Evolutionary conservation across 208 protist species (phyloP).

Genomic region (Acanthamoeba triangularis): DNA sequence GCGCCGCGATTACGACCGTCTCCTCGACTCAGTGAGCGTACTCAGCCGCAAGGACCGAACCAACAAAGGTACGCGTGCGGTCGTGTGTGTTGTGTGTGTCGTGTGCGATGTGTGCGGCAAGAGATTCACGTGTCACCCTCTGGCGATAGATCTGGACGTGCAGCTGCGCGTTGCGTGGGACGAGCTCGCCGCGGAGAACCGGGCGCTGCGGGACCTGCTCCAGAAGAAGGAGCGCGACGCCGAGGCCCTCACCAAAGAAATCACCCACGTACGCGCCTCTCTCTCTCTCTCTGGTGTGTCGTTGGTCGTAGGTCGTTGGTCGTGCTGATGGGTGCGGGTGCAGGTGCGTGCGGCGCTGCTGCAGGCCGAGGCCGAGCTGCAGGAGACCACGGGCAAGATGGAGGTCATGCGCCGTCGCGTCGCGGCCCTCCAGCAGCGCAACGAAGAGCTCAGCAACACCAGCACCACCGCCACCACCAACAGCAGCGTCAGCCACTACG

Average conservation of each 20-base stretch:
- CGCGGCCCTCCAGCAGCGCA: not conserved
- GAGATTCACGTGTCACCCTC: not conserved
- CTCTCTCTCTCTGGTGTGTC: not conserved
- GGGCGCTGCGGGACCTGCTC: not conserved
- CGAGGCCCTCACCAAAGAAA: not conserved
- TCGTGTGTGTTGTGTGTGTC: not conserved
- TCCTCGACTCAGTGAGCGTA: slow-evolving; percentile 1
- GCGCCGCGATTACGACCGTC: slow-evolving; percentile 11
- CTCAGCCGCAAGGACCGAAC: not conserved
- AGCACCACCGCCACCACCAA: not conserved
- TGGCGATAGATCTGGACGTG: not conserved
- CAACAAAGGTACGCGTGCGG: not conserved
- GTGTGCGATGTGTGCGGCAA: too few relatives aligned
- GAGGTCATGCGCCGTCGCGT: not conserved
- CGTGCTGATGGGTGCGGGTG: not conserved
- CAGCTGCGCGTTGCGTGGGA: not conserved
- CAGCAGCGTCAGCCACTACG: not conserved
- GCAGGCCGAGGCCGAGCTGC: slow-evolving; percentile 11
- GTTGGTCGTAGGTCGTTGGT: too few relatives aligned
- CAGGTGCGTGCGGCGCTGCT: slow-evolving; percentile 2
- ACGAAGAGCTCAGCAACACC: not conserved
- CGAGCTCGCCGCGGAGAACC: not conserved
- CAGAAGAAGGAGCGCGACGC: not conserved
- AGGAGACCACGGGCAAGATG: slow-evolving; percentile 39
- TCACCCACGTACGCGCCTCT: not conserved